Evolutionary conservation across 1,284 basidiomycete species (phyloP).

Genomic region (Trametes sp.): DNA sequence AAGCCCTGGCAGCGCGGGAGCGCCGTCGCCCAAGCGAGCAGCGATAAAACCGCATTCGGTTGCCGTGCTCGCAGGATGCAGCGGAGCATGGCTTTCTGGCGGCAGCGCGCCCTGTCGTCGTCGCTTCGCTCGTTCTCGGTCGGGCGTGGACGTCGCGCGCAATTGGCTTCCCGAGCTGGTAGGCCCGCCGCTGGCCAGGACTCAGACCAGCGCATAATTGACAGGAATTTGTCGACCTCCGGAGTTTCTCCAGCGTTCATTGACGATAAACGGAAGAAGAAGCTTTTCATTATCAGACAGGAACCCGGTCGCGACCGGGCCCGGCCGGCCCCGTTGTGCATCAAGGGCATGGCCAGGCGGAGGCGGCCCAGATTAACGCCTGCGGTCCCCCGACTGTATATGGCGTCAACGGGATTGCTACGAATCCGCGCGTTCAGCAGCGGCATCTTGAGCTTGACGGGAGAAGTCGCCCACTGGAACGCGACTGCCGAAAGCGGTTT

Average conservation of each 20-base stretch:
- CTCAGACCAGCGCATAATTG: not conserved
- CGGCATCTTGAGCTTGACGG: slow-evolving; percentile 3
- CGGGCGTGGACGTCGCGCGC: not conserved
- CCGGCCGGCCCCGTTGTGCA: not conserved
- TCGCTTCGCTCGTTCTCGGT: not conserved
- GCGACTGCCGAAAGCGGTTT: slow-evolving; percentile 1
- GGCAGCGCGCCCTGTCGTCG: not conserved
- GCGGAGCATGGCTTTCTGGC: not conserved
- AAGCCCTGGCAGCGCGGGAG: slow-evolving; percentile 3
- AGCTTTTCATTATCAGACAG: slow-evolving; percentile 4
- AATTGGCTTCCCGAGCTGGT: not conserved
- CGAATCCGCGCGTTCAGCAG: not conserved
- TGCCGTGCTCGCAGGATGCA: not conserved
- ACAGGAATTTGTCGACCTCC: slow-evolving; percentile 3
- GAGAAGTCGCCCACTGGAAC: slow-evolving; percentile 2
- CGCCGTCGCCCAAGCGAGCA: not conserved
- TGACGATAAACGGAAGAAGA: slow-evolving; percentile 3
- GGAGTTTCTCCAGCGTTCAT: not conserved
- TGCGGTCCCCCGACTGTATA: not conserved
- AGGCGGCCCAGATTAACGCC: slow-evolving; percentile 8
- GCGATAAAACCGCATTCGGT: slow-evolving; percentile 1
- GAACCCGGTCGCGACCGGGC: slow-evolving; percentile 9
- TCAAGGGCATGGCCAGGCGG: not conserved
- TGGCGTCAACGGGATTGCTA: not conserved
- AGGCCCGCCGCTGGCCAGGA: not conserved